Conservation (phyloP, 2,329 filamentous ascomycete species). For the Didymosphaeria variabile region DNA sequence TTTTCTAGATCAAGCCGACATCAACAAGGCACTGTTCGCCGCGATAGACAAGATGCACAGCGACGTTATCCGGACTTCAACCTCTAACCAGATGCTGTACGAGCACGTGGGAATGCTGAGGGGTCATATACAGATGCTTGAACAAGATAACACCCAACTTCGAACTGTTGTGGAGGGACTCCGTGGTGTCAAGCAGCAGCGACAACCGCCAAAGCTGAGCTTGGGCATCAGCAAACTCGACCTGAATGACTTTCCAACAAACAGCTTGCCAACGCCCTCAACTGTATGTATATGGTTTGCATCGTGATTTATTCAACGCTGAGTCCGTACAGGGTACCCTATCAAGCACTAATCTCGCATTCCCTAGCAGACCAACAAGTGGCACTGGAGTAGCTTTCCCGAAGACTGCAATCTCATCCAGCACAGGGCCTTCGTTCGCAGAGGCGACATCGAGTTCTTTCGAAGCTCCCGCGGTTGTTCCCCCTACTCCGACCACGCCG, state of each 20-base stretch:
- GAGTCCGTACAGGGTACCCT: not conserved
- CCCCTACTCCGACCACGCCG: not conserved
- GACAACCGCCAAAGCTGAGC: not conserved
- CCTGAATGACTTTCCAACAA: not conserved
- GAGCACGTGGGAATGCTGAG: not conserved
- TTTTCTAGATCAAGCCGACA: not conserved
- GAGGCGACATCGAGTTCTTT: not conserved
- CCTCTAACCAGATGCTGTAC: constrained; percentile 2
- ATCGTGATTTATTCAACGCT: not conserved
- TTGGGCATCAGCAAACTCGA: not conserved
- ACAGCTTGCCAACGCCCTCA: not conserved
- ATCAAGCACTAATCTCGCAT: not conserved
- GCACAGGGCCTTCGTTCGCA: not conserved
- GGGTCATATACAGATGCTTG: not conserved
- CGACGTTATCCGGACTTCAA: not conserved
- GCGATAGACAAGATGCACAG: constrained; percentile 1
- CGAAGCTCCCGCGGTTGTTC: not conserved
- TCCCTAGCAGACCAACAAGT: not conserved
- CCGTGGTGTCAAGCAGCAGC: not conserved
- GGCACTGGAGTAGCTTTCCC: not conserved
- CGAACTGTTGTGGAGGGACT: not conserved
- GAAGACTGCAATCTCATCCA: not conserved
- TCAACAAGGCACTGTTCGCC: constrained; percentile 1
- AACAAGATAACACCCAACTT: not conserved
- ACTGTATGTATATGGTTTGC: not conserved